Conservation (phyloP, 768 basidiomycete species). For the Hydnomerulius pinastri region DNA sequence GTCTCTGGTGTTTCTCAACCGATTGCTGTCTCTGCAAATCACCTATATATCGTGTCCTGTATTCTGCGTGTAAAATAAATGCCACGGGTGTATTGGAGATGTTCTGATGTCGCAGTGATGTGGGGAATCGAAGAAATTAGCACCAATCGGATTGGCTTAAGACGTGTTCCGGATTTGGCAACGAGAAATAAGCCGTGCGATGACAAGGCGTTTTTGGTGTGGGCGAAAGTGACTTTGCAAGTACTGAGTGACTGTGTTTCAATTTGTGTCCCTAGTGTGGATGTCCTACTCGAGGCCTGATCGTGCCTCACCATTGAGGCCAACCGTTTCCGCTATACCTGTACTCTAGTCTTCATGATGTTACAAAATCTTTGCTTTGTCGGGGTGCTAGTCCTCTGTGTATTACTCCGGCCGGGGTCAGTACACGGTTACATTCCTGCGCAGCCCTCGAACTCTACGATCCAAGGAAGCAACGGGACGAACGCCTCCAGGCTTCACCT, state of each 20-base stretch:
- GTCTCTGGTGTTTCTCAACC: too few species aligned
- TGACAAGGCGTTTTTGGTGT: neutral
- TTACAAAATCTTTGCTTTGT: conserved; percentile 3
- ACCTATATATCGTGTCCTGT: neutral
- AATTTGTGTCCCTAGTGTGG: neutral
- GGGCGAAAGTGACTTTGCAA: neutral
- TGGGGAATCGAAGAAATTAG: neutral
- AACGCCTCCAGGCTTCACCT: conserved; percentile 53
- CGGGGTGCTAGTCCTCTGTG: conserved; percentile 5
- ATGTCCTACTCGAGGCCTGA: conserved; percentile 10
- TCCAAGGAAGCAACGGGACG: conserved; percentile 49
- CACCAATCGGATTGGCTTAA: neutral
- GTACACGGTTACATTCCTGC: conserved; percentile 69
- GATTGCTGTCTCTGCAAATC: neutral
- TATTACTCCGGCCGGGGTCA: conserved; percentile 3
- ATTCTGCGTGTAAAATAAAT: neutral
- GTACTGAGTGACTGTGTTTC: neutral
- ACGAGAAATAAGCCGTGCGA: neutral
- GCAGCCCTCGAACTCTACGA: conserved; percentile 64
- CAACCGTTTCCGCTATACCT: neutral
- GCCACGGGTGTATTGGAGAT: neutral
- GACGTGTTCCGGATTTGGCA: neutral
- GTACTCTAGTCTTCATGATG: conserved; percentile 15
- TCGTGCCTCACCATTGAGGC: conserved; percentile 13
- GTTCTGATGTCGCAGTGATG: neutral